phyloP scores from a whole-genome alignment of 805 yeast genomes.

The Metschnikowia koreensis region DNA sequence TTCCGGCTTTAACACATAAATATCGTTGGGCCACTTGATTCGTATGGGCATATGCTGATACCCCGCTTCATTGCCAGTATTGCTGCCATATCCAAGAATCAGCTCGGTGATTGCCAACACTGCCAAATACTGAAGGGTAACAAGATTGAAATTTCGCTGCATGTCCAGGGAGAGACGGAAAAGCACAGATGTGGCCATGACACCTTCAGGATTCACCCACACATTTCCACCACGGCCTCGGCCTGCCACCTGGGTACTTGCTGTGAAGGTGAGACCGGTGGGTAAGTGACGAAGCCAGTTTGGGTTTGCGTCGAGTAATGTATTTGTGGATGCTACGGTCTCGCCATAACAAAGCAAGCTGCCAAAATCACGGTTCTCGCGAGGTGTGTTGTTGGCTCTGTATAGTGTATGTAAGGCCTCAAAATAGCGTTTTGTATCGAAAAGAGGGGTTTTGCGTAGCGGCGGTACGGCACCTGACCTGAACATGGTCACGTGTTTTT shows the following conservation, averaged over 20 bases:
- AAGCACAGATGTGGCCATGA: constrained; percentile 75
- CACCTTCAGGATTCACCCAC: constrained; percentile 95
- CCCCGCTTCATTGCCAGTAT: constrained; percentile 44
- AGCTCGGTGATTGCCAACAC: constrained; percentile 83
- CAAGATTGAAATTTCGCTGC: constrained; percentile 53
- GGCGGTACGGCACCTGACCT: constrained; percentile 49
- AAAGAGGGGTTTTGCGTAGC: constrained; percentile 62
- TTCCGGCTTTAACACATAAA: constrained; percentile 72
- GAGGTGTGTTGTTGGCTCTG: constrained; percentile 22
- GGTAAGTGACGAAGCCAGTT: constrained; percentile 59
- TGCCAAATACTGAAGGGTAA: constrained; percentile 81
- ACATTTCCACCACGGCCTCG: constrained; percentile 92
- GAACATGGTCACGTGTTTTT: constrained; percentile 53
- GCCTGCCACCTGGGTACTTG: constrained; percentile 85
- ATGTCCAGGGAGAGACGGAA: constrained; percentile 53
- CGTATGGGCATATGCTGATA: constrained; percentile 75
- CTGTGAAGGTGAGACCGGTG: constrained; percentile 65
- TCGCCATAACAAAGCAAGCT: constrained; percentile 72
- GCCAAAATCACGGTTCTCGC: constrained; percentile 48
- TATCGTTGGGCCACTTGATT: constrained; percentile 96
- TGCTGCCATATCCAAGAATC: constrained; percentile 53
- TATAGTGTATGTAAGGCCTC: constrained; percentile 36
- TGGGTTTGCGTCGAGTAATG: constrained; percentile 72
- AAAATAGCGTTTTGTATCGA: constrained; percentile 61
- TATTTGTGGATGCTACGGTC: constrained; percentile 84